phyloP scores from a whole-genome alignment of 306 rosid species.

The Corylus heterophylla region DNA sequence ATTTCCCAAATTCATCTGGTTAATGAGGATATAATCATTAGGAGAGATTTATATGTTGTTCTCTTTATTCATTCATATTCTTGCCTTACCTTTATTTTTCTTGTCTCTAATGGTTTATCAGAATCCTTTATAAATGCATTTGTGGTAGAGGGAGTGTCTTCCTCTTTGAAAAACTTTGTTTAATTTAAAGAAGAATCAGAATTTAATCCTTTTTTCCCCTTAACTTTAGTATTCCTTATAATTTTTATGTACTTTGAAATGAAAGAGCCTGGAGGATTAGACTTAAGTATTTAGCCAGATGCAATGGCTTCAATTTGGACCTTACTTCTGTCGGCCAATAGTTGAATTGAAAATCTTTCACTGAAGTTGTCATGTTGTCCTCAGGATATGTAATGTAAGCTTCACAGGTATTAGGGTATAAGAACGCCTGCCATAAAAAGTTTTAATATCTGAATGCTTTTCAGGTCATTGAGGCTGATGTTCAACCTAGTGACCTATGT shows the following conservation, averaged over 20 bases:
- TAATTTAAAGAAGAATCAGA: too few relatives aligned
- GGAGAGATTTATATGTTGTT: not conserved
- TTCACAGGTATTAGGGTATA: not conserved
- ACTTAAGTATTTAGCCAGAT: not conserved
- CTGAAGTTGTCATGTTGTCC: conserved; percentile 6
- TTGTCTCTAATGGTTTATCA: not conserved
- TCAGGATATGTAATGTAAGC: conserved; percentile 4
- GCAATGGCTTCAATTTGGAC: not conserved
- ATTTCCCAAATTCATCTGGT: not conserved
- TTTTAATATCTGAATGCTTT: conserved; percentile 11
- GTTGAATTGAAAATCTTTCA: conserved; percentile 5
- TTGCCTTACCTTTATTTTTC: not conserved
- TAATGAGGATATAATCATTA: not conserved
- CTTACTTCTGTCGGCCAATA: not conserved
- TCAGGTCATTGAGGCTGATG: conserved; percentile 88
- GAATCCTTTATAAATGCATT: not conserved
- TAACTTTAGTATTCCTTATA: not conserved
- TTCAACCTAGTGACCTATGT: conserved; percentile 85
- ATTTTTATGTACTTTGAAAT: not conserved
- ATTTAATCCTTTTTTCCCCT: not conserved
- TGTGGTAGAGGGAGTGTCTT: not conserved
- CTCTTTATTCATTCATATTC: not conserved
- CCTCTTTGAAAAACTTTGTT: not conserved
- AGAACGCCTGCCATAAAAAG: not conserved
- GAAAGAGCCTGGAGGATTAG: not conserved